Evolutionary conservation across 495 filamentous ascomycete species (phyloP).

Genomic region (Hypoxylon lienhwacheense): DNA sequence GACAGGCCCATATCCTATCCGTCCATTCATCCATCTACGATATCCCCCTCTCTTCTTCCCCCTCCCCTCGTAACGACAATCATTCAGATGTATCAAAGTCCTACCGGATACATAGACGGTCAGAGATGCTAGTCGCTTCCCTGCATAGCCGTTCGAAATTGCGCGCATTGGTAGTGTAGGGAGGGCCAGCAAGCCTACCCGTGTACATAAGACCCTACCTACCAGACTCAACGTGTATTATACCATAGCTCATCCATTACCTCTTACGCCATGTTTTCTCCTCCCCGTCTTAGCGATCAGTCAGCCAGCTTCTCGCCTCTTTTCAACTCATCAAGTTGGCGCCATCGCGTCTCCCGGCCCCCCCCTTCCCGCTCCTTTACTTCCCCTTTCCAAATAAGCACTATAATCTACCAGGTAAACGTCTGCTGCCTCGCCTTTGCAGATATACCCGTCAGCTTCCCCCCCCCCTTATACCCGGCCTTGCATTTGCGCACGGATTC

Average conservation of each 20-base stretch:
- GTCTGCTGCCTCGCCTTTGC: slow-evolving; percentile 2
- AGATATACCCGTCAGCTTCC: slow-evolving; percentile 30
- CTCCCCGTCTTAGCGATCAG: slow-evolving; percentile 16
- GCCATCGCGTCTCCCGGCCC: slow-evolving; percentile 5
- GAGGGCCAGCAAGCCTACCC: too few species aligned
- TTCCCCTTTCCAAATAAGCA: too few species aligned
- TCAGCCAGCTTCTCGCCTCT: slow-evolving; percentile 17
- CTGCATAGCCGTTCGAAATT: slow-evolving; percentile 24
- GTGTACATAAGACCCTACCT: slow-evolving; percentile 8
- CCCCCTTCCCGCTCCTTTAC: slow-evolving; percentile 3
- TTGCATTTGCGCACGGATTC: slow-evolving; percentile 23
- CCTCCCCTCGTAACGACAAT: slow-evolving; percentile 14
- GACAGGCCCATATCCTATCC: slow-evolving; percentile 8
- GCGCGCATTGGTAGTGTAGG: slow-evolving; percentile 28
- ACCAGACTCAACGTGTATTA: slow-evolving; percentile 23
- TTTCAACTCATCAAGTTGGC: slow-evolving; percentile 11
- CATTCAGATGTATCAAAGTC: slow-evolving; percentile 12
- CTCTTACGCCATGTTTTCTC: too few species aligned
- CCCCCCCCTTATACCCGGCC: slow-evolving; percentile 23
- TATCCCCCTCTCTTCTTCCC: neutral
- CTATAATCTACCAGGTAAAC: too few species aligned
- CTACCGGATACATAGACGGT: slow-evolving; percentile 3
- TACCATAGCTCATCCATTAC: slow-evolving; percentile 14
- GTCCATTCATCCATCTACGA: neutral
- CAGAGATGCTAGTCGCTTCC: slow-evolving; percentile 27